Evolutionary conservation across 2,329 filamentous ascomycete genomes (phyloP), one percentile per base, ranked within the genome.

Genomic region (Trichoderma sp.): DNA sequence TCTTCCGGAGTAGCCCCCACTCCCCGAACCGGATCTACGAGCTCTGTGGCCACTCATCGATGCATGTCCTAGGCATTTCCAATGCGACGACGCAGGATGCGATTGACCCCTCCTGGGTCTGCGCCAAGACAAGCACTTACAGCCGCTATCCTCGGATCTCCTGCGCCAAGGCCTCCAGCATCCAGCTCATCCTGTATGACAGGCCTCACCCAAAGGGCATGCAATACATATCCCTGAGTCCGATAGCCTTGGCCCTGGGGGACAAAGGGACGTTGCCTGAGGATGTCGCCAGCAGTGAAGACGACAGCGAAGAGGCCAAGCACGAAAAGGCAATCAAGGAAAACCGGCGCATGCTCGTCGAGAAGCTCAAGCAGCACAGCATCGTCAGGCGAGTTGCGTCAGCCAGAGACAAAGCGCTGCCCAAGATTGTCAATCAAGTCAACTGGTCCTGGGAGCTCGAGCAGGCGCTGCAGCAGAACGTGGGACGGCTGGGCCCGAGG

Each of bases 371-470:
- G 73, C 83, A 92, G 68, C 96, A 99, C 76, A 94, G 90, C 2
- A 92, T 99, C 5, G 81, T 91, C 62, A 88, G 88, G 69, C 91
- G 91, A 73, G 80, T 86, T 3, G 86, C 89, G 2, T 95, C 94
- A 1, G 85, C 88, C 66, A 94, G 97, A 72, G 95, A 99, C 75
- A 85, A 87, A 67, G 90, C 91, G 1, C 81, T 99, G 34, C 85
- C 89, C 5, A 87, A 87, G 64, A 93, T 98, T 66, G 85, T 97
- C 69, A 92, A 93, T 71, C 94, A 98, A 78, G 90, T 98, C 75
- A 99, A 99, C 73, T 99, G 95, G 83, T 92, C 93, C 0, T 93
- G 89, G 80, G 96, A 99, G 76, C 83, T 99, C 65, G 90, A 95
- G 68, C 84, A 88, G 70, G 81, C 97, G 45, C 81, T 99, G 70